A percentile compares a stretch with the other conserved stretches of the same genome.
Conservation (phyloP, 495 filamentous ascomycete species). For the Ramalina peruviana region DNA sequence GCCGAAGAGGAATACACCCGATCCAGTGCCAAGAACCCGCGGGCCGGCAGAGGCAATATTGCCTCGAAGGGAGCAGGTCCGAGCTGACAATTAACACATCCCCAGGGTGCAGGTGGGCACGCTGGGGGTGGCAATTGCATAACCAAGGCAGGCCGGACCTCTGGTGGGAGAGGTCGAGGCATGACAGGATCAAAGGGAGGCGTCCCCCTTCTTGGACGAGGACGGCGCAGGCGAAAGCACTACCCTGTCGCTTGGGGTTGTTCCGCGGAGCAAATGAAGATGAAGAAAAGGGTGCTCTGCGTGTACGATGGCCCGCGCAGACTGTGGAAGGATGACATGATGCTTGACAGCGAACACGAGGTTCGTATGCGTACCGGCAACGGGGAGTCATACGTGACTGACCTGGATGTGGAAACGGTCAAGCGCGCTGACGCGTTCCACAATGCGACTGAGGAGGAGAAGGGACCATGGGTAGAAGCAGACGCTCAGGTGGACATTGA, state of each 20-base stretch:
- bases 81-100: constrained; percentile 46
- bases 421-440: constrained; percentile 72
- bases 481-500: constrained; percentile 18
- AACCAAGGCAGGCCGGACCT: constrained; percentile 27
- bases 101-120: constrained; percentile 38
- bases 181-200: constrained; percentile 38
- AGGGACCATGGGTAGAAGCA: constrained; percentile 57
- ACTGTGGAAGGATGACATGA: constrained; percentile 98
- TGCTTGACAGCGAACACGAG: constrained; percentile 90
- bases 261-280: constrained; percentile 79
- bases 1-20: constrained; percentile 45
- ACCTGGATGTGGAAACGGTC: constrained; percentile 84
- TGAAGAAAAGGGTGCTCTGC: constrained; percentile 89
- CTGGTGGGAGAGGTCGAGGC: constrained; percentile 26
- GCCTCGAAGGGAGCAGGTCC: constrained; percentile 28
- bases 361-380: constrained; percentile 66
- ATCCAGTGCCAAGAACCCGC: constrained; percentile 15
- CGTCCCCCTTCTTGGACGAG: constrained; percentile 46
- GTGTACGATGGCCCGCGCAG: constrained; percentile 83
- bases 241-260: constrained; percentile 91
- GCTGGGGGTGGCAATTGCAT: constrained; percentile 38
- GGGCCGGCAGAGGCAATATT: constrained; percentile 35
- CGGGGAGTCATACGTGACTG: constrained; percentile 64
- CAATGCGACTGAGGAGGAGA: constrained; percentile 65
- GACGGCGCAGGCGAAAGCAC: constrained; percentile 75